phyloP scores from a whole-genome alignment of 176 grass and related monocot species.

The Otatea glauca region DNA sequence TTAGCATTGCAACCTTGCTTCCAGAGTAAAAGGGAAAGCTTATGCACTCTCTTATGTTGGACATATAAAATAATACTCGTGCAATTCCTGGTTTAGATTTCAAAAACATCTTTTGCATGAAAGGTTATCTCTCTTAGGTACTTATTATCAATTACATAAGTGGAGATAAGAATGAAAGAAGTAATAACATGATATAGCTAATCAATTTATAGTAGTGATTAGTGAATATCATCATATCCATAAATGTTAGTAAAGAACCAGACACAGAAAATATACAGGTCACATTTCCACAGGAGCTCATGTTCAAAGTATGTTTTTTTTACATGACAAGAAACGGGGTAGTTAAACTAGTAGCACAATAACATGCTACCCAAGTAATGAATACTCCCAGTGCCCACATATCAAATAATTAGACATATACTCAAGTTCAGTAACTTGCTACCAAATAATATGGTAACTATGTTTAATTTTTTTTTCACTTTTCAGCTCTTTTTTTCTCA shows the following conservation, averaged over 20 bases:
- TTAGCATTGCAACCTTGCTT: neutral
- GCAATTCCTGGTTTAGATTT: neutral
- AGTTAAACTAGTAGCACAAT: neutral
- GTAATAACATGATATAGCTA: neutral
- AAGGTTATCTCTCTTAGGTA: neutral
- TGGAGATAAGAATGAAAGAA: neutral
- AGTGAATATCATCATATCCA: neutral
- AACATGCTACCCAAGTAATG: neutral
- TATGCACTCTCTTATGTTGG: neutral
- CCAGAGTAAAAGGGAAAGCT: neutral
- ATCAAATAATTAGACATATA: neutral
- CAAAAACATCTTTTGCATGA: neutral
- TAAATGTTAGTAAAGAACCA: neutral
- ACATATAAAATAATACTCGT: constrained; percentile 5
- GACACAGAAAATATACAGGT: neutral
- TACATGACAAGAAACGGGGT: neutral
- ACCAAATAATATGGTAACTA: neutral
- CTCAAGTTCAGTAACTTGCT: neutral
- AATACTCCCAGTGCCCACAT: neutral
- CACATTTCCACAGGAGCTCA: neutral
- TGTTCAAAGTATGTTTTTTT: neutral
- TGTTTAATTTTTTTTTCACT: neutral
- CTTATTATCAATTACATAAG: neutral
- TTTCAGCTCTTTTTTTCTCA: neutral
- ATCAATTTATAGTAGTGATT: neutral